Evolutionary conservation across 2,329 filamentous ascomycete genomes (phyloP), one percentile per base, ranked within the genome.

Genomic region (Colletotrichum caudatum): DNA sequence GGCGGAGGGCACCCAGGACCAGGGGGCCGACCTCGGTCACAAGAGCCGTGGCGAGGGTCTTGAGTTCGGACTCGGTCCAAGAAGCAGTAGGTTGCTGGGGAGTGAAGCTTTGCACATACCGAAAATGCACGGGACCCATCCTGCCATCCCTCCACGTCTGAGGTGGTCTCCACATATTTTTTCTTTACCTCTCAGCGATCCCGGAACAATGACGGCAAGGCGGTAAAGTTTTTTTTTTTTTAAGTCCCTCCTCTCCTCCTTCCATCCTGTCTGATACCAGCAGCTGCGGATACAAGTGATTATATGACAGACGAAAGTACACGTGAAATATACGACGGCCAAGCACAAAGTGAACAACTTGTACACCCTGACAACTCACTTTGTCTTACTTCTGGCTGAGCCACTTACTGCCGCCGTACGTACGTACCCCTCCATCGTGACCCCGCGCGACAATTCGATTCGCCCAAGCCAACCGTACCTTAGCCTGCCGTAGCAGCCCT

Each of bases 371-470:
- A 33, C 33, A 12, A 62, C 16, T 39, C 46, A 39, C 37, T 14
- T 44, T 44, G 65, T 72, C 59, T 64, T 26, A 60, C 16, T 37
- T 37, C n/a, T 35, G 44, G 44, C 44, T 11, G 7, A 44, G 37
- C 41, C 46, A 59, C 59, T 63, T 5, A 59, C 29, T 29, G 29
- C 29, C 2, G 29, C 29, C 29, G 29, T 29, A 29, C 29, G 29
- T 29, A 29, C 29, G 29, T 72, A 72, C 61, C 70, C 70, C 70
- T 70, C 70, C 67, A 66, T 70, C 67, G 67, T 66, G 70, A 72
- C 70, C 70, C 70, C 70, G 70, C 70, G 66, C 66, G 66, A 46
- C 61, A 18, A 71, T 66, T 71, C 70, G 50, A 72, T 72, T 72
- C 70, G 70, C 68, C 46, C 61, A 60, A 51, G 9, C 37, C 60